Evolutionary conservation across 495 filamentous ascomycete genomes (phyloP).

Genomic region (Penicillium cataractarum): DNA sequence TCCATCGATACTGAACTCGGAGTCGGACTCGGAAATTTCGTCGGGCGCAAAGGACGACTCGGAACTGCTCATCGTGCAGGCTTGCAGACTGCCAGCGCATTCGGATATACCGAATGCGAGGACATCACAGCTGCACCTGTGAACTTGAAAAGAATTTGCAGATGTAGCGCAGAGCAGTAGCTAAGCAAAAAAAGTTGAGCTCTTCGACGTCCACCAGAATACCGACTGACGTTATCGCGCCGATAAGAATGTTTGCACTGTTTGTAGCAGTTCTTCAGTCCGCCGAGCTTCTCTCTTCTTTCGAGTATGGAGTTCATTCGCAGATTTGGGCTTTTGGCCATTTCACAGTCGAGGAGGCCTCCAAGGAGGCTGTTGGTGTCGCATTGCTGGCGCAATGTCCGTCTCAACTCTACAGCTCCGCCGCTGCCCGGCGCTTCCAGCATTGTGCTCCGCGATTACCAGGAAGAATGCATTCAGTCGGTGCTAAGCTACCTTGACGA

Average conservation of each 20-base stretch:
- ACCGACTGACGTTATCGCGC: slow-evolving; percentile 23
- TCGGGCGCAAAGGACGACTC: slow-evolving; percentile 33
- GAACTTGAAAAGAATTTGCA: background rate
- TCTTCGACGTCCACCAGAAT: slow-evolving; percentile 14
- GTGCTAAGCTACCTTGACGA: slow-evolving; percentile 70
- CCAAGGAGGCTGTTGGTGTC: slow-evolving; percentile 1
- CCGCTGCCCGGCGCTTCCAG: slow-evolving; percentile 25
- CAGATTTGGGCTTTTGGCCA: slow-evolving; percentile 28
- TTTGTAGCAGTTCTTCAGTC: slow-evolving; percentile 33
- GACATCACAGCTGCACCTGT: slow-evolving; percentile 36
- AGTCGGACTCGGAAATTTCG: slow-evolving; percentile 38
- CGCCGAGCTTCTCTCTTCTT: background rate
- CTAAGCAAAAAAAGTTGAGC: slow-evolving; percentile 22
- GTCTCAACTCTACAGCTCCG: slow-evolving; percentile 35
- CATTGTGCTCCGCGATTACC: slow-evolving; percentile 72
- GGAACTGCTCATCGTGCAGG: slow-evolving; percentile 46
- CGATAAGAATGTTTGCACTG: slow-evolving; percentile 48
- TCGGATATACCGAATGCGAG: slow-evolving; percentile 9
- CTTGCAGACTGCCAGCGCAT: slow-evolving; percentile 28
- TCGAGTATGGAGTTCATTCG: slow-evolving; percentile 38
- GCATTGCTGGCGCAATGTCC: slow-evolving; percentile 12
- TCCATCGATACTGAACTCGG: slow-evolving; percentile 16
- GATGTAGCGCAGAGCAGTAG: background rate
- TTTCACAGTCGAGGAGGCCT: slow-evolving; percentile 22
- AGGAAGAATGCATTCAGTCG: slow-evolving; percentile 88